phyloP scores from a whole-genome alignment of 208 protist species.

The Trypanosoma mega region DNA sequence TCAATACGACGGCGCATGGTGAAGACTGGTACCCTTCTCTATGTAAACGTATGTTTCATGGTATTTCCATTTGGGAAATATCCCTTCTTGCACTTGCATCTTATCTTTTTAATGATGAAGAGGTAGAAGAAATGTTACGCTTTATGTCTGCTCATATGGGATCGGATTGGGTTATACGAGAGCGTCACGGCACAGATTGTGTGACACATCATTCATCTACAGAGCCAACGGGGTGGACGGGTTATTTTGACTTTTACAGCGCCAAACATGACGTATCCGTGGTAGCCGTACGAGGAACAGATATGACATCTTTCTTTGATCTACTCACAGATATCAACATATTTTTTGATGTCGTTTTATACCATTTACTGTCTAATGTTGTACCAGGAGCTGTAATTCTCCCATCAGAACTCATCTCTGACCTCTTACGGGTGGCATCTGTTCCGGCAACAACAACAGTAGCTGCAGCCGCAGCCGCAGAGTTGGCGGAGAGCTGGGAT shows the following conservation, averaged over 20 bases:
- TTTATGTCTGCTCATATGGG: conserved; percentile 68
- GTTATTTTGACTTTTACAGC: conserved; percentile 80
- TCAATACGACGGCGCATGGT: conserved; percentile 36
- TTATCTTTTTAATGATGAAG: conserved; percentile 63
- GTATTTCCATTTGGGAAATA: conserved; percentile 68
- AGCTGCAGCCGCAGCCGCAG: background rate
- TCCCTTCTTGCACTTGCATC: conserved; percentile 55
- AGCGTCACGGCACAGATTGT: conserved; percentile 49
- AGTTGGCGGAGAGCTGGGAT: conserved; percentile 26
- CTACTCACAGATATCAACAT: conserved; percentile 78
- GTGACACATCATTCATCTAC: conserved; percentile 39
- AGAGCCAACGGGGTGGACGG: conserved; percentile 53
- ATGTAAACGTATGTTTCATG: conserved; percentile 60
- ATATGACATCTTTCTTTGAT: conserved; percentile 70
- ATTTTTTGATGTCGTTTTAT: conserved; percentile 74
- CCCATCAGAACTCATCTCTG: conserved; percentile 56
- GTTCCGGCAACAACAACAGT: too few species aligned
- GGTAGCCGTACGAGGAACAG: conserved; percentile 70
- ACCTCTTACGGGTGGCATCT: conserved; percentile 58
- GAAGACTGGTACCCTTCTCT: conserved; percentile 78
- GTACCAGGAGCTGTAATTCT: conserved; percentile 57
- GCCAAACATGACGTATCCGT: conserved; percentile 49
- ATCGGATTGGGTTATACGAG: conserved; percentile 63
- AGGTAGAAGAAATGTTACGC: conserved; percentile 51
- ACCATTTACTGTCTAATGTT: conserved; percentile 62